Percentiles rank a stretch among this genome's conserved stretches.
Evolutionary conservation across 306 rosid genomes (phyloP).

Genomic region (Casuarina equisetifolia): DNA sequence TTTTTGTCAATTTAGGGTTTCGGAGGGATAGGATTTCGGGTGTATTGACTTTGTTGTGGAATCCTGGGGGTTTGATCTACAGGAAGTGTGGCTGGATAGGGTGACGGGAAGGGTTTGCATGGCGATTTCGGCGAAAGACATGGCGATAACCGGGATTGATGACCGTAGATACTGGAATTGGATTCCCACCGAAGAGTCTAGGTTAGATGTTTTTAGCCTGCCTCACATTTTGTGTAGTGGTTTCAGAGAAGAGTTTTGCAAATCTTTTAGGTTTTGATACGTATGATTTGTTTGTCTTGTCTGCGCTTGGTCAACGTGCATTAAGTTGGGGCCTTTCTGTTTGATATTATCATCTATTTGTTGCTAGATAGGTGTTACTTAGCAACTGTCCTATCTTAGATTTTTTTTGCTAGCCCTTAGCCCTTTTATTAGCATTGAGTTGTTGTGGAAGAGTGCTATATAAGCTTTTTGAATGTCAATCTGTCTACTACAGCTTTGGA

Average conservation of each 20-base stretch:
- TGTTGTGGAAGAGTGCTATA: neutral
- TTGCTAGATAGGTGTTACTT: neutral
- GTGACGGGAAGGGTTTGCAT: slow-evolving; percentile 66
- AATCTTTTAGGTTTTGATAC: neutral
- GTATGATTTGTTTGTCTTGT: neutral
- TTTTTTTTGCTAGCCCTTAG: neutral
- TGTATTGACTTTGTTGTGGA: neutral
- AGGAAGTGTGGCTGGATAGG: slow-evolving; percentile 85
- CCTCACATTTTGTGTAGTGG: neutral
- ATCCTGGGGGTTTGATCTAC: slow-evolving; percentile 28
- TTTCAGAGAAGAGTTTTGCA: neutral
- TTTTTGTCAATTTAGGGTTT: neutral
- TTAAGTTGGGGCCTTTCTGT: neutral
- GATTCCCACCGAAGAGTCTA: slow-evolving; percentile 92
- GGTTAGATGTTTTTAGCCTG: slow-evolving; percentile 42
- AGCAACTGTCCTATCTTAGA: neutral
- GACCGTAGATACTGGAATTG: slow-evolving; percentile 84
- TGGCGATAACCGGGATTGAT: slow-evolving; percentile 88
- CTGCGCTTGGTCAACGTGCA: neutral
- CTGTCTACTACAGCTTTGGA: neutral
- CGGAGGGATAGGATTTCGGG: neutral
- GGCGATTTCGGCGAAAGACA: slow-evolving; percentile 71
- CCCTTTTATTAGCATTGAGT: neutral
- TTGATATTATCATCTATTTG: neutral
- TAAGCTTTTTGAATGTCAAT: neutral